Evolutionary conservation across 192 early-diverging fungal species (phyloP).

Genomic region (Coemansia asiatica): DNA sequence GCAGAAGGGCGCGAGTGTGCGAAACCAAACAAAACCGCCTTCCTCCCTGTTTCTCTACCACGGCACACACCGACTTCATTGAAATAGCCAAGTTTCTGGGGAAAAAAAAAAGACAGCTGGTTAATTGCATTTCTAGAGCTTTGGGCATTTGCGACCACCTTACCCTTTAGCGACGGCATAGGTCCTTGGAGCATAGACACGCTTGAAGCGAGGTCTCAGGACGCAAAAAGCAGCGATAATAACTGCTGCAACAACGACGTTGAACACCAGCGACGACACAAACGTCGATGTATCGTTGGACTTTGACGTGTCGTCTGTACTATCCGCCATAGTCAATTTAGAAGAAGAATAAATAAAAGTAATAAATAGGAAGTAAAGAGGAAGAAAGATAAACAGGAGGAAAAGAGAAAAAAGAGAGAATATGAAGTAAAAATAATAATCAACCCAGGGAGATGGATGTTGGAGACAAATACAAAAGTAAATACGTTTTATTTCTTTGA

Average conservation of each 20-base stretch:
- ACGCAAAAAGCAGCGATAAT: slow-evolving; percentile 68
- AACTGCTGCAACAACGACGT: slow-evolving; percentile 58
- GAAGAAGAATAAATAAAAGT: background rate
- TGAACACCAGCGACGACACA: slow-evolving; percentile 70
- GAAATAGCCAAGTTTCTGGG: background rate
- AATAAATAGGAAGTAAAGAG: background rate
- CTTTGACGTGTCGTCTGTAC: slow-evolving; percentile 48
- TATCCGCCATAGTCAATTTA: slow-evolving; percentile 13
- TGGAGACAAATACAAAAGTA: slow-evolving; percentile 1
- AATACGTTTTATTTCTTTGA: background rate
- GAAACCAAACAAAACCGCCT: background rate
- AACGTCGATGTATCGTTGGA: slow-evolving; percentile 56
- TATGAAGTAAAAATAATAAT: slow-evolving; percentile 7
- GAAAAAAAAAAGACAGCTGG: background rate
- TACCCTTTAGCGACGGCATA: slow-evolving; percentile 60
- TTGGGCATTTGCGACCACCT: background rate
- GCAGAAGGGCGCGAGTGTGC: background rate
- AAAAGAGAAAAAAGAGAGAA: background rate
- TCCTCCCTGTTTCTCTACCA: background rate
- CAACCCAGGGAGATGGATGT: background rate
- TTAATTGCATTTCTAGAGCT: background rate
- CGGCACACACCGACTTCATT: background rate
- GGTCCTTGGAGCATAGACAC: slow-evolving; percentile 73
- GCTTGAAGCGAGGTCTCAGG: slow-evolving; percentile 64
- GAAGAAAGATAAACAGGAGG: background rate